Evolutionary conservation across 768 basidiomycete genomes (phyloP).

Genomic region (Gautieria morchelliformis): DNA sequence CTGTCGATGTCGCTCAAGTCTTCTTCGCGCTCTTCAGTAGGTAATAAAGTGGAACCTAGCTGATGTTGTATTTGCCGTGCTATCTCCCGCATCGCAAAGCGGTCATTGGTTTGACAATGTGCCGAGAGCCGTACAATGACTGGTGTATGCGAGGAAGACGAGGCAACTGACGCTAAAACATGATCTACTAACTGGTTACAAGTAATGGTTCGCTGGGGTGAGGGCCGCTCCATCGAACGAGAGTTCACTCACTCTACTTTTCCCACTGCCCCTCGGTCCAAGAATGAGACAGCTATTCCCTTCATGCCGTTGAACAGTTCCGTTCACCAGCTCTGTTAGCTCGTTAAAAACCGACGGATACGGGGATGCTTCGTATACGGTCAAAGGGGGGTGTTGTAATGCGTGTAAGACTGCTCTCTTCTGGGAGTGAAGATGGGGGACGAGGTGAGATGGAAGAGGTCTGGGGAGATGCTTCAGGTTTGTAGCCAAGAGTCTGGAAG

Average conservation of each 20-base stretch:
- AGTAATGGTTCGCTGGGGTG: background rate
- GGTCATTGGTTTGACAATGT: slow-evolving; percentile 75
- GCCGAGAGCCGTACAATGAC: slow-evolving; percentile 80
- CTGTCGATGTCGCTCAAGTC: slow-evolving; percentile 20
- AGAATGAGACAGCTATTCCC: slow-evolving; percentile 89
- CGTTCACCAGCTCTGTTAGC: slow-evolving; percentile 53
- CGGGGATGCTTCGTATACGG: slow-evolving; percentile 27
- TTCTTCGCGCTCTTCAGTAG: slow-evolving; percentile 26
- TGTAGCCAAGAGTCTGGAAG: background rate
- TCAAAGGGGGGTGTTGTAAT: slow-evolving; percentile 26
- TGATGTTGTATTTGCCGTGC: slow-evolving; percentile 74
- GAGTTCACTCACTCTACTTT: slow-evolving; percentile 53
- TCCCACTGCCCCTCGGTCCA: slow-evolving; percentile 81
- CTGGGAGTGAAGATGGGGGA: slow-evolving; percentile 25
- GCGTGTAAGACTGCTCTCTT: slow-evolving; percentile 45
- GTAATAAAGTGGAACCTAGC: slow-evolving; percentile 49
- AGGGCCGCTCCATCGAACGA: background rate
- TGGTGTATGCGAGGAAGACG: slow-evolving; percentile 27
- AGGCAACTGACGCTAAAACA: slow-evolving; percentile 38
- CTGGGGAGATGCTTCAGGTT: background rate
- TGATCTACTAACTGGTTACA: slow-evolving; percentile 41
- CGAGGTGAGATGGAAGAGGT: background rate
- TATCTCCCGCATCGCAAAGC: slow-evolving; percentile 86
- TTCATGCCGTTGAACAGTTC: slow-evolving; percentile 72
- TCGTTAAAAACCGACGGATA: slow-evolving; percentile 48